Base-by-base conservation (phyloP, 2,329 filamentous ascomycete species). In the Myotisia sp. region DNA sequence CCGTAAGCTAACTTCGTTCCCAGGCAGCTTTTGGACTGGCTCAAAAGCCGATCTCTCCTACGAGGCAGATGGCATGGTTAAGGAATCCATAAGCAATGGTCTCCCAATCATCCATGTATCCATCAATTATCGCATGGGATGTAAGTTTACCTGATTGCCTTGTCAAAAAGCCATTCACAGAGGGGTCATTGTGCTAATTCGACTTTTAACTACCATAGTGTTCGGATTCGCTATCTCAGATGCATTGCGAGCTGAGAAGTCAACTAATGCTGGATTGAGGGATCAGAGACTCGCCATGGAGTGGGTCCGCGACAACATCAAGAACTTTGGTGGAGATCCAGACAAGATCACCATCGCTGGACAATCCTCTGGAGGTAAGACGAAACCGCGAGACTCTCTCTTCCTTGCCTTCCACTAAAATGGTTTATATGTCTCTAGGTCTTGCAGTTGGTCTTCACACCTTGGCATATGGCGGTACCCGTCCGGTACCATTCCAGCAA, bases 321-420 rank as follows among this genome's bases (percentile, higher is more conserved):
- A 64, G 42, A 49, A 60, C 6, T 74, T 74, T 43, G 70, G 70
- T 6, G 70, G 70, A 10, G 63, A 73, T 46, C 51, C 59, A 3
- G 62, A 64, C 10, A 79, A 79, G 52, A 79, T 86, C 4, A 86
- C 79, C 0, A 76, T 87, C 39, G 84, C 76, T 76, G 81, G 81
- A 17, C 75, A 86, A 50, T 75, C 69, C 1, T 76, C 78, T 0
- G 76, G 77, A 7, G 48, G 36, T 24, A 29, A 17, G 12, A 13
- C 19, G 16, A n/a, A n/a, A n/a, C n/a, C n/a, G n/a, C n/a, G n/a
- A n/a, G n/a, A 10, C 5, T 17, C 10, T 2, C 19, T 8, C 10
- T 29, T 9, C 13, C 26, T 10, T 10, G 6, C 26, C 5, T 7
- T 10, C 19, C 26, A 17, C 19, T 13, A 29, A 13, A 17, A 4